Conservation (phyloP, 2,329 filamentous ascomycete species). For the Ophiostoma tasmaniense region DNA sequence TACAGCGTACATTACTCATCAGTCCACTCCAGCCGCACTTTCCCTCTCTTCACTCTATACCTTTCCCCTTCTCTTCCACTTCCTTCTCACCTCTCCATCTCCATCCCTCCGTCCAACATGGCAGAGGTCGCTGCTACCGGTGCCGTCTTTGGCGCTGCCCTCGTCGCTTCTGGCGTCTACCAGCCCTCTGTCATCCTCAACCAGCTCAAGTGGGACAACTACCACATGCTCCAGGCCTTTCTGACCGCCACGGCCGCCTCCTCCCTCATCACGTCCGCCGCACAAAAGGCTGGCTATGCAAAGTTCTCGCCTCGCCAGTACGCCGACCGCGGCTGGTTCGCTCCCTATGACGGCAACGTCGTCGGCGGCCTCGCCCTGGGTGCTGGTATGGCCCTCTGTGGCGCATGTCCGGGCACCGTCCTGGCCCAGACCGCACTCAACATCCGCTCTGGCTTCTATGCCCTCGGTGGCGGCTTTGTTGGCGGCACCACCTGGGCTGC, state of each 20-base stretch:
- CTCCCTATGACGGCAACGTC: constrained; percentile 54
- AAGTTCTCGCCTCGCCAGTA: constrained; percentile 40
- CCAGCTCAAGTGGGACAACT: constrained; percentile 53
- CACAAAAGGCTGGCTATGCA: constrained; percentile 36
- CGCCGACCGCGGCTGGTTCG: constrained; percentile 45
- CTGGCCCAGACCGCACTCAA: constrained; percentile 51
- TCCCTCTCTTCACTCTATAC: background rate
- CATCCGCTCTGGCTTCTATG: constrained; percentile 42
- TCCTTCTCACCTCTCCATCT: background rate
- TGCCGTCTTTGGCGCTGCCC: constrained; percentile 52
- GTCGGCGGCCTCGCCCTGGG: constrained; percentile 55
- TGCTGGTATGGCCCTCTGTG: constrained; percentile 57
- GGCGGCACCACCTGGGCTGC: constrained; percentile 48
- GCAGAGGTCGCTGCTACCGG: constrained; percentile 38
- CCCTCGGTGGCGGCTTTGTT: constrained; percentile 42
- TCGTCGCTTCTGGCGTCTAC: constrained; percentile 52
- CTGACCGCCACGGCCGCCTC: constrained; percentile 53
- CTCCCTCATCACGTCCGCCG: constrained; percentile 39
- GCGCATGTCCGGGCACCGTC: constrained; percentile 57
- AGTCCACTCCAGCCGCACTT: background rate
- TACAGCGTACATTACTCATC: background rate
- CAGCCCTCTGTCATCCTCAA: constrained; percentile 50
- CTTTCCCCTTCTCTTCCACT: background rate
- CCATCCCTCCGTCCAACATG: constrained; percentile 9
- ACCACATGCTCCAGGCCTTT: constrained; percentile 59